Base-by-base conservation (phyloP, 192 early-diverging fungal genomes). In the Rhizoclosmatium sp. region DNA sequence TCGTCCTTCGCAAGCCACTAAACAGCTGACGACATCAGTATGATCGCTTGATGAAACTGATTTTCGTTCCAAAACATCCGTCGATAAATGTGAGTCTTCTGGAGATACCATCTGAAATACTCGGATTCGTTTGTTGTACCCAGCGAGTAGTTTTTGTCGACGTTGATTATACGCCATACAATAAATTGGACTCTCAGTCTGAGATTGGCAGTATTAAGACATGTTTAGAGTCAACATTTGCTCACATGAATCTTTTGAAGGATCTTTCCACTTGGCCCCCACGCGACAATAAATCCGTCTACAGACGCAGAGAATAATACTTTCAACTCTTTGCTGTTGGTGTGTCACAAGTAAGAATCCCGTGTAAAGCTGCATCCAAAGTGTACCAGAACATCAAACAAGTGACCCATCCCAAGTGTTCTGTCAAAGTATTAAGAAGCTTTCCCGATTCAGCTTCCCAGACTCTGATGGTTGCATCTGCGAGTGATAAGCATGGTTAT, bases 361-460 rank as follows among this genome's bases (percentile, higher is more conserved):
- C 16, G 54, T 59, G 31, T 31, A 31, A 31, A 31, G 31, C 9
- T 16, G 9, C 51, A 0, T 7, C 51, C 1, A 12, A 3, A 40
- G 16, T 16, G 3, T 84, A 89, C 88, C 89, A 89, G 56, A 82
- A 91, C 9, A 86, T 68, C 48, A 91, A 67, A 31, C 71, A 76
- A 23, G 88, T 90, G 41, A 91, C 78, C 88, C 88, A 91, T 48
- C 89, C 89, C 39, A 65, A 56, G 66, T 91, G 89, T 47, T 86
- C 88, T 12, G 72, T 70, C 59, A 85, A 78, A 1, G 69, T 67
- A 48, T 67, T 67, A 39, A 85, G 41, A 2, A 88, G 72, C 51
- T 89, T 90, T 19, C 89, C 87, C 1, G 88, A 81, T 62, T 91
- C 89, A 3, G 59, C 49, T 45, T 91, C 89, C 85, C 90, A 91